phyloP scores from a whole-genome alignment of 345 rosid genomes.

The Bretschneidera sinensis region DNA sequence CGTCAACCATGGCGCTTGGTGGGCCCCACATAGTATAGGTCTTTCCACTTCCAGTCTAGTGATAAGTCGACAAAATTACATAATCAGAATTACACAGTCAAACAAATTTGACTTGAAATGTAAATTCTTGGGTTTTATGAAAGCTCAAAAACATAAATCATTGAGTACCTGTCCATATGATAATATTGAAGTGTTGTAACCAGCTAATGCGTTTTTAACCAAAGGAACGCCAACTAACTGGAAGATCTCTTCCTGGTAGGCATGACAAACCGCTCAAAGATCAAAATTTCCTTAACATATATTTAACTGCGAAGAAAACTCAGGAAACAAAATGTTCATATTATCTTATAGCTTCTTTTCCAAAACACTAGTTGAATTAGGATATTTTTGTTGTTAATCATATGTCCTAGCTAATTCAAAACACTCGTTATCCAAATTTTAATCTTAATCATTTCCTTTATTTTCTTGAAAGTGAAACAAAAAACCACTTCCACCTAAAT shows the following conservation, averaged over 20 bases:
- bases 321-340: no score
- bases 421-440: not conserved
- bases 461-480: not conserved
- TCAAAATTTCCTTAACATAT: not conserved
- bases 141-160: not conserved
- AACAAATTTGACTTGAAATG: not conserved
- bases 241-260: constrained; percentile 69
- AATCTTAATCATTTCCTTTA: no score
- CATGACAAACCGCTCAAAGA: constrained; percentile 16
- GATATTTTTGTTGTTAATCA: not conserved
- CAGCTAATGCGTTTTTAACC: constrained; percentile 74
- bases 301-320: no score
- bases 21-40: constrained; percentile 98
- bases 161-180: constrained; percentile 85
- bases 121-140: not conserved
- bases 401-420: not conserved
- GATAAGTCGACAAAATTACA: constrained; percentile 12
- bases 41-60: constrained; percentile 93
- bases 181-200: constrained; percentile 77
- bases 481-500: not conserved
- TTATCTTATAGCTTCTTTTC: not conserved
- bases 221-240: constrained; percentile 70
- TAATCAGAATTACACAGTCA: not conserved
- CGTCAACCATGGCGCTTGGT: constrained; percentile 88
- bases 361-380: not conserved